Conservation (phyloP, 345 rosid species). For the Eucalyptus pauciflora region DNA sequence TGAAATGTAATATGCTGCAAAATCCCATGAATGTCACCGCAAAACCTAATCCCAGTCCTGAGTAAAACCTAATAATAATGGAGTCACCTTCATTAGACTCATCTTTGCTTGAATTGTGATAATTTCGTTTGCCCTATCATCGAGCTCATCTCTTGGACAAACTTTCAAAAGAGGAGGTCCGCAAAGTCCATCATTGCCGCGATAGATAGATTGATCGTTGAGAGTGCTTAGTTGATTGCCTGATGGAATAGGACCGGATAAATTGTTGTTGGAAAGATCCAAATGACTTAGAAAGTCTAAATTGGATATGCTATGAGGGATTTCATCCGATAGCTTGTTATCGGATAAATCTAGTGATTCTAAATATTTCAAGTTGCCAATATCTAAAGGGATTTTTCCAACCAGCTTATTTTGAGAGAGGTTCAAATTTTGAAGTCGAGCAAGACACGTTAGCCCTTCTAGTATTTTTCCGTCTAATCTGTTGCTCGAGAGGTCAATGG, state of each 20-base stretch:
- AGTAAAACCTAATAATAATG: no score
- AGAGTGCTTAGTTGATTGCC: not conserved
- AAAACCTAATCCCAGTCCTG: no score
- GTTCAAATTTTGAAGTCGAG: not conserved
- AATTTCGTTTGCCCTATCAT: no score
- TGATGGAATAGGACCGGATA: not conserved
- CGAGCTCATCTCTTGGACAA: not conserved
- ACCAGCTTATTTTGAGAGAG: not conserved
- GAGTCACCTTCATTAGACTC: not conserved
- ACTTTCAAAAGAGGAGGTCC: not conserved
- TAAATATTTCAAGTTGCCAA: not conserved
- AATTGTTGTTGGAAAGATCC: not conserved
- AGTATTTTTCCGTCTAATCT: not conserved
- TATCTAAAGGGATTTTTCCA: not conserved
- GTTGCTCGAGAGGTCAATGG: not conserved
- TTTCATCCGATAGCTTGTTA: not conserved
- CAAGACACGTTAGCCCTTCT: accelerated
- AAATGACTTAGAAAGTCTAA: not conserved
- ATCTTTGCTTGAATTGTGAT: not conserved
- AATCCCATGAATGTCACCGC: no score
- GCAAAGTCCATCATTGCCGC: accelerated
- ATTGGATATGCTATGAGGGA: not conserved
- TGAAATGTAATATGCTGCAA: no score
- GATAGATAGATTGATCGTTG: not conserved
- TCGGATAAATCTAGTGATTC: not conserved